Evolutionary conservation across 2,329 filamentous ascomycete species (phyloP).

Genomic region (Rosellinia necatrix): DNA sequence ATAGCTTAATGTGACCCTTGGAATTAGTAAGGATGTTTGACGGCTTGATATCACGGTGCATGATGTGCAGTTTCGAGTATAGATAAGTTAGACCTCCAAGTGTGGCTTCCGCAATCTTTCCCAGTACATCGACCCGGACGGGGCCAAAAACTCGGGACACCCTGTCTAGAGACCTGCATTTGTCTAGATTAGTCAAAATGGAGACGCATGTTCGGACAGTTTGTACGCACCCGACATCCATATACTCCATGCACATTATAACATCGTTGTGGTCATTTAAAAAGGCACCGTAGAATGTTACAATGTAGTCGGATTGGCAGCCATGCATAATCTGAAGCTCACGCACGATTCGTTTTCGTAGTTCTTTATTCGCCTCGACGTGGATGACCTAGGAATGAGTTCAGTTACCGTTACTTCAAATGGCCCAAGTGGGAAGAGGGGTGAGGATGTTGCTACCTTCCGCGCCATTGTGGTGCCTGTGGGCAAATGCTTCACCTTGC

Average conservation of each 20-base stretch:
- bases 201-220: not conserved
- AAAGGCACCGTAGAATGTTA: slow-evolving; percentile 97
- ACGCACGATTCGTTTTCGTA: slow-evolving; percentile 94
- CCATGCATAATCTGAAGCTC: slow-evolving; percentile 98
- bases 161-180: slow-evolving; percentile 79
- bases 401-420: not conserved
- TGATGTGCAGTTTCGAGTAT: slow-evolving; percentile 94
- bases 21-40: slow-evolving; percentile 98
- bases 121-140: slow-evolving; percentile 91
- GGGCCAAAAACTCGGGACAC: slow-evolving; percentile 95
- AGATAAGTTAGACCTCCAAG: slow-evolving; percentile 93
- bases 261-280: slow-evolving; percentile 96
- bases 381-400: slow-evolving; percentile 78
- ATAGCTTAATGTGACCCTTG: slow-evolving; percentile 91
- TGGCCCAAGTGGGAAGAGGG: not conserved
- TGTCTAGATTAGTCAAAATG: slow-evolving; percentile 32
- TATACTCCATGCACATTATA: slow-evolving; percentile 99
- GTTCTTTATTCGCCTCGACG: slow-evolving; percentile 96
- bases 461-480: slow-evolving; percentile 97
- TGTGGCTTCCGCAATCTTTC: slow-evolving; percentile 96
- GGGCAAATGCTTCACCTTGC: slow-evolving; percentile 93
- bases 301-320: slow-evolving; percentile 95
- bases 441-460: slow-evolving; percentile 86
- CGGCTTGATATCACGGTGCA: slow-evolving; percentile 98
- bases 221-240: slow-evolving; percentile 90